These are phyloP conservation scores for Mollisiaceae sp. DNA, from an alignment of 2,329 filamentous ascomycete genomes.

Conservation along the genomic window DNA sequence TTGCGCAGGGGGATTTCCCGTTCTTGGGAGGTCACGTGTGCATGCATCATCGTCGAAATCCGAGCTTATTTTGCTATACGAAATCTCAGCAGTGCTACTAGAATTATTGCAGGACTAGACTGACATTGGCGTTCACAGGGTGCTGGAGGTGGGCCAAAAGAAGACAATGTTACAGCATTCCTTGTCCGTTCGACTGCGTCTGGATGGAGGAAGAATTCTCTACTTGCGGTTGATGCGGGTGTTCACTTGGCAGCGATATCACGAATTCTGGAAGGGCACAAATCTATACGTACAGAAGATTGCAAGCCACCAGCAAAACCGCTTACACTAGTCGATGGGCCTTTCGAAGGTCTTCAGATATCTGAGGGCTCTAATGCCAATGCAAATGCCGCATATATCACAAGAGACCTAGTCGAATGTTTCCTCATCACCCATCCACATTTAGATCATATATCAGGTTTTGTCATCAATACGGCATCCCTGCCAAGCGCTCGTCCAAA, in stretches of 20 bases:
- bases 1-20: neutral
- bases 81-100: neutral
- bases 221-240: slow-evolving; percentile 93
- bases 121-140: slow-evolving; percentile 60
- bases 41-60: neutral
- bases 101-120: slow-evolving; percentile 6
- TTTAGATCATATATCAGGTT: slow-evolving; percentile 88
- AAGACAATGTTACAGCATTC: slow-evolving; percentile 88
- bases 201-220: slow-evolving; percentile 80
- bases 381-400: slow-evolving; percentile 84
- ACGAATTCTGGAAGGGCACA: slow-evolving; percentile 61
- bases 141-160: slow-evolving; percentile 84
- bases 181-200: slow-evolving; percentile 82
- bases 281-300: slow-evolving; percentile 22
- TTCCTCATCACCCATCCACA: slow-evolving; percentile 98
- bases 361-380: slow-evolving; percentile 75
- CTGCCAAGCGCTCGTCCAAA: slow-evolving; percentile 83
- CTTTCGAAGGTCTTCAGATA: slow-evolving; percentile 80
- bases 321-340: slow-evolving; percentile 66
- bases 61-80: neutral
- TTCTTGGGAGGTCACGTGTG: neutral
- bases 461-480: slow-evolving; percentile 91
- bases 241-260: slow-evolving; percentile 86
- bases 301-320: slow-evolving; percentile 33
- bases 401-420: slow-evolving; percentile 79